A percentile compares a stretch with the other conserved stretches of the same genome.
phyloP scores from a whole-genome alignment of 2,329 filamentous ascomycete species.

The Helotiales sp. region DNA sequence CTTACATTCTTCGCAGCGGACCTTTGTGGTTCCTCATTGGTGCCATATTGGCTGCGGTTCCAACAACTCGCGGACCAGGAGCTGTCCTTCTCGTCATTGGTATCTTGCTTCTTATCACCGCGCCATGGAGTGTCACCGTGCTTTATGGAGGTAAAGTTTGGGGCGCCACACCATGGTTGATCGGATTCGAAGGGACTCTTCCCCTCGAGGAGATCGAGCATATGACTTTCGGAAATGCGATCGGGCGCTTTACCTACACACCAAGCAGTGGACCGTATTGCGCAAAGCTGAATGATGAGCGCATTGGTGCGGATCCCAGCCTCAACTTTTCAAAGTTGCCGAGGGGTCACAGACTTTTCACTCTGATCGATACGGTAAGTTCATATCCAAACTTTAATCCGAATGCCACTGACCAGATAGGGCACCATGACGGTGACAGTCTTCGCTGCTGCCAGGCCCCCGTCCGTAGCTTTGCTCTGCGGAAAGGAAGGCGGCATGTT shows the following conservation, averaged over 20 bases:
- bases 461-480: slow-evolving; percentile 42
- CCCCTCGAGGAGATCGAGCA: slow-evolving; percentile 12
- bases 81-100: slow-evolving; percentile 11
- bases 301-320: slow-evolving; percentile 31
- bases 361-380: slow-evolving; percentile 41
- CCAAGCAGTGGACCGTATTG: slow-evolving; percentile 12
- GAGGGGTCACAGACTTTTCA: slow-evolving; percentile 32
- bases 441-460: slow-evolving; percentile 41
- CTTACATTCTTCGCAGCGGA: slow-evolving; percentile 16
- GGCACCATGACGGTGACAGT: slow-evolving; percentile 41
- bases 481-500: slow-evolving; percentile 45
- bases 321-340: not conserved
- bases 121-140: slow-evolving; percentile 17
- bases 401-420: not conserved
- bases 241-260: slow-evolving; percentile 25
- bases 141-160: slow-evolving; percentile 31
- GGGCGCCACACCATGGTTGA: slow-evolving; percentile 16
- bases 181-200: slow-evolving; percentile 31
- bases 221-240: slow-evolving; percentile 30
- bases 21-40: slow-evolving; percentile 4
- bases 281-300: slow-evolving; percentile 13
- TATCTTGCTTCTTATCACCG: slow-evolving; percentile 21
- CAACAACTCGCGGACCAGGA: not conserved
- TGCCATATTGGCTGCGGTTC: not conserved
- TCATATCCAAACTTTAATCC: too few relatives aligned